Conservation (phyloP, 257 asterid genomes). For the Salvia rosmarinus region DNA sequence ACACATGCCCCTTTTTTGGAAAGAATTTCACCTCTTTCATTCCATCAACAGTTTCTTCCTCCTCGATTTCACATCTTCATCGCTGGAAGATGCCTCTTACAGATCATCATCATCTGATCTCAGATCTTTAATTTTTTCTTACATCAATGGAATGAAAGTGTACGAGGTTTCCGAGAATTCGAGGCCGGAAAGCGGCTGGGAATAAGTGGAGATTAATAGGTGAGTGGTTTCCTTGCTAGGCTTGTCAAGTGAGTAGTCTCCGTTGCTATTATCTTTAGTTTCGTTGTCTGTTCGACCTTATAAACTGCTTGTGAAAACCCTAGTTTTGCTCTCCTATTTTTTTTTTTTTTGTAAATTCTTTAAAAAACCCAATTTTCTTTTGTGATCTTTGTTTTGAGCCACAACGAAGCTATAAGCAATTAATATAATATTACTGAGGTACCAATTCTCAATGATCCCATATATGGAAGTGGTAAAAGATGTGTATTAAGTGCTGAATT, state of each 20-base stretch:
- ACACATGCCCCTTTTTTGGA: not conserved
- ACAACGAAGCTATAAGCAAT: not conserved
- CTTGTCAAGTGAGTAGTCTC: slow-evolving; percentile 69
- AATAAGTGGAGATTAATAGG: slow-evolving; percentile 20
- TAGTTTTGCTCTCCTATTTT: not conserved
- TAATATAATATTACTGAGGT: too few species aligned
- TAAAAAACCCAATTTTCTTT: not conserved
- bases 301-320: slow-evolving; percentile 44
- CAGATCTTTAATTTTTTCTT: not conserved
- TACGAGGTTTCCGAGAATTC: not conserved
- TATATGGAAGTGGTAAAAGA: not conserved
- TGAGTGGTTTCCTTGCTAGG: slow-evolving; percentile 62
- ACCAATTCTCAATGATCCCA: too few species aligned
- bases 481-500: not conserved
- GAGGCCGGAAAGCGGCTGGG: not conserved
- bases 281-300: slow-evolving; percentile 92
- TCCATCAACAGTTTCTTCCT: not conserved
- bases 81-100: too few species aligned
- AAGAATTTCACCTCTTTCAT: not conserved
- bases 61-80: not conserved
- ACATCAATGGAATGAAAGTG: not conserved
- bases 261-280: slow-evolving; percentile 49
- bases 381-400: not conserved
- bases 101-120: too few species aligned
- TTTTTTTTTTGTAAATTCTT: not conserved